phyloP scores from a whole-genome alignment of 2,329 filamentous ascomycete genomes.

The Teratosphaeria viscida region DNA sequence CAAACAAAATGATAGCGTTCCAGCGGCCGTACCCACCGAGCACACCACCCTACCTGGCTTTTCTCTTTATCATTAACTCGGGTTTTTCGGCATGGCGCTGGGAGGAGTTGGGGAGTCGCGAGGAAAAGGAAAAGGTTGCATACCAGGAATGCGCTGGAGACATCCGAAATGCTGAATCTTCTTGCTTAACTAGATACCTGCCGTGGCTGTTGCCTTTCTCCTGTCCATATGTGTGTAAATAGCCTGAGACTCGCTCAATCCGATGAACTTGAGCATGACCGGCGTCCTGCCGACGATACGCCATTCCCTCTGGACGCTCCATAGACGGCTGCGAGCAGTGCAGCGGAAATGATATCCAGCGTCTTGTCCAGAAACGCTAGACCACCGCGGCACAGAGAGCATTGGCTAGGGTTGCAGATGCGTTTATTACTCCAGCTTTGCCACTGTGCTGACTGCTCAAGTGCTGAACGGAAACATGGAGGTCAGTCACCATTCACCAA shows the following conservation, averaged over 20 bases:
- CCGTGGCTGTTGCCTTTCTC: not conserved
- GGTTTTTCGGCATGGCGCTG: not conserved
- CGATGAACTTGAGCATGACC: not conserved
- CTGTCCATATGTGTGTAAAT: not conserved
- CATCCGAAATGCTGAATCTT: not conserved
- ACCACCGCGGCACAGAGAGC: too few relatives aligned
- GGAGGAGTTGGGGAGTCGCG: not conserved
- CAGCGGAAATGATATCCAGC: too few relatives aligned
- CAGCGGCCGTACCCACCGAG: not conserved
- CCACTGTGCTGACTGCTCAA: not conserved
- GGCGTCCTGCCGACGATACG: too few relatives aligned
- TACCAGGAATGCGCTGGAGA: not conserved
- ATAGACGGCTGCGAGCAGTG: too few relatives aligned
- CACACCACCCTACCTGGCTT: not conserved
- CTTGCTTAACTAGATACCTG: not conserved
- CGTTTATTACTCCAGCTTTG: not conserved
- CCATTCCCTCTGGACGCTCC: not conserved
- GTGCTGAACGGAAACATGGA: not conserved
- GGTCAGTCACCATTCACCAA: too few relatives aligned
- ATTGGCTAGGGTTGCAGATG: not conserved
- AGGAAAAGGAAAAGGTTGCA: not conserved
- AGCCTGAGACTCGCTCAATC: not conserved
- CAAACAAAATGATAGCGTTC: slow-evolving; percentile 1
- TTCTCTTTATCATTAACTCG: not conserved
- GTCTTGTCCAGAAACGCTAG: too few relatives aligned